Conservation (phyloP, 2,329 filamentous ascomycete genomes). For the Kalmusia sp. region DNA sequence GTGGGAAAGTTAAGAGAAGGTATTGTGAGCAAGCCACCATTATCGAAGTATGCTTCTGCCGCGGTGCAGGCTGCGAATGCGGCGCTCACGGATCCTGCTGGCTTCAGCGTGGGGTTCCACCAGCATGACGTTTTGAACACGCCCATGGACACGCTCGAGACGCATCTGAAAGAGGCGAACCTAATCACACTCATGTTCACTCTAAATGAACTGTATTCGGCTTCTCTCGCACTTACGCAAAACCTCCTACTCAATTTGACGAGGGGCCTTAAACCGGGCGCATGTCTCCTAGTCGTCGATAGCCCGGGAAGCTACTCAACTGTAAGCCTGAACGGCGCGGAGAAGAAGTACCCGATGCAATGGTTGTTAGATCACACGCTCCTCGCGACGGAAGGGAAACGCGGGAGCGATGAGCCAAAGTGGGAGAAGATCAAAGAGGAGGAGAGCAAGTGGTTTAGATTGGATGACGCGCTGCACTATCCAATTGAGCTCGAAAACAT, state of each 20-base stretch:
- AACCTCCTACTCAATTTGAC: slow-evolving; percentile 76
- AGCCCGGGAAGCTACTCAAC: slow-evolving; percentile 94
- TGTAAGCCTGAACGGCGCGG: slow-evolving; percentile 64
- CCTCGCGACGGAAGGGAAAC: slow-evolving; percentile 44
- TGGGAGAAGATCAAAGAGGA: slow-evolving; percentile 81
- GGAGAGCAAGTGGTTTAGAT: slow-evolving; percentile 85
- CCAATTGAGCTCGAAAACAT: slow-evolving; percentile 91
- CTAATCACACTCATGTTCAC: slow-evolving; percentile 91
- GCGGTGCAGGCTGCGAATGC: slow-evolving; percentile 51
- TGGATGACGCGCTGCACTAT: slow-evolving; percentile 70
- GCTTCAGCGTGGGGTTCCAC: slow-evolving; percentile 51
- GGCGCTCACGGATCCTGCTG: slow-evolving; percentile 40
- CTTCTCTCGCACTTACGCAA: slow-evolving; percentile 77
- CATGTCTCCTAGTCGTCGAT: slow-evolving; percentile 84
- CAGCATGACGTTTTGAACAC: slow-evolving; percentile 60
- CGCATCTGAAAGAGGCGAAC: slow-evolving; percentile 36
- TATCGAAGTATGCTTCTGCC: slow-evolving; percentile 58
- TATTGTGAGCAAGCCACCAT: slow-evolving; percentile 59
- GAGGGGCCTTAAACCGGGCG: slow-evolving; percentile 61
- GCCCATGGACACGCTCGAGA: slow-evolving; percentile 43
- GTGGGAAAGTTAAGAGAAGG: slow-evolving; percentile 64
- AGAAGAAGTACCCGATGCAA: slow-evolving; percentile 86
- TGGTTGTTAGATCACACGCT: slow-evolving; percentile 89
- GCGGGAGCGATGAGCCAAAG: slow-evolving; percentile 18
- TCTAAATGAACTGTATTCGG: slow-evolving; percentile 90